Evolutionary conservation across 345 rosid species (phyloP), one percentile per base, ranked within the genome.

Genomic region (Salix arbutifolia): DNA sequence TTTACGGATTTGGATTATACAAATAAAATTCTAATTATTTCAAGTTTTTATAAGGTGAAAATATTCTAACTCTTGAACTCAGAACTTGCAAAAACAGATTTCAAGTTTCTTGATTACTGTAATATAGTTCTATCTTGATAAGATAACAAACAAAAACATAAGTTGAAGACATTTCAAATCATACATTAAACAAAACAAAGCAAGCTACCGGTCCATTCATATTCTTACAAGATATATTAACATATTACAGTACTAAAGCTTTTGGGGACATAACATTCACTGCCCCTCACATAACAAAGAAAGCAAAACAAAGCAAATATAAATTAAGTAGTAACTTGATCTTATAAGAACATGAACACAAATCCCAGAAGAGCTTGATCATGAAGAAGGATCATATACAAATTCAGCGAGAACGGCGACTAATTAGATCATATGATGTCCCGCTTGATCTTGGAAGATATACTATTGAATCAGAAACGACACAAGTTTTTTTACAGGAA

Each of bases 401-500:
- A 66, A 56, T 60, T 79, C 80, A 82, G 26, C 70, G 81, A 30
- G 83, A 42, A 13, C 72, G 83, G n/a, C 79, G 81, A 67, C 33
- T 79, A 7, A 89, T 80, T 26, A 86, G 73, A 75, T 70, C 81
- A 64, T 83, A 86, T 30, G 89, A 60, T 23, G 84, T 56, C 74
- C 86, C 25, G 35, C 66, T 76, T 21, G 96, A 78, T 74, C 90
- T 83, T 2, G 94, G 96, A 58, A 89, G 78, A 81, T 88, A 82
- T 18, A 93, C 87, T 69, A 93, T 75, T 11, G 97, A 93, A 80
- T 91, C 97, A 23, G 97, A 84, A 40, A 93, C 91, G 3, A 90
- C 75, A 78, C 91, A 81, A 67, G 88, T 80, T 67, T 78, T 86
- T 83, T 91, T 89, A 77, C 99, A 95, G 25, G 94, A 90, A 82